Percentiles rank a stretch among this genome's conserved stretches.
These are phyloP conservation scores for Cercospora citrullina DNA, from an alignment of 2,329 filamentous ascomycete species.

Conservation along the genomic window DNA sequence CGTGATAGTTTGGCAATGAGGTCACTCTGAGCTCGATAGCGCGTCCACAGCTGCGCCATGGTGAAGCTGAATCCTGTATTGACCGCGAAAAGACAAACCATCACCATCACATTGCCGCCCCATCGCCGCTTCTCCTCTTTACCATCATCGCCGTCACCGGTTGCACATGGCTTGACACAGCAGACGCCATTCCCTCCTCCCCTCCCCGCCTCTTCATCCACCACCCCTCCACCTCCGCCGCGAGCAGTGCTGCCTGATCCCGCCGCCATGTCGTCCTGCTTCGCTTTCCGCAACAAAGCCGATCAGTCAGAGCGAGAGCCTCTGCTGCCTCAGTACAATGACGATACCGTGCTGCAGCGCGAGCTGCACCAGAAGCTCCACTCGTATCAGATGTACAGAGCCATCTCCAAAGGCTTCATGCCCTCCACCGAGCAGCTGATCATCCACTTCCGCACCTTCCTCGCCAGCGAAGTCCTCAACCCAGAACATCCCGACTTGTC, in stretches of 20 bases:
- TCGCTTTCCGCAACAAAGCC: slow-evolving; percentile 54
- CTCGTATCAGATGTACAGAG: slow-evolving; percentile 86
- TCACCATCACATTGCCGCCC: not conserved
- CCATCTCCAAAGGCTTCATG: slow-evolving; percentile 82
- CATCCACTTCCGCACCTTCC: slow-evolving; percentile 73
- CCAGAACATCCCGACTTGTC: slow-evolving; percentile 73
- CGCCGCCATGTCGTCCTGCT: slow-evolving; percentile 62
- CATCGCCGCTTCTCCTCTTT: not conserved
- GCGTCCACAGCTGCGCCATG: not conserved
- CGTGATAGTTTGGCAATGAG: not conserved
- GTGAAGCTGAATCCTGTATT: slow-evolving; percentile 3
- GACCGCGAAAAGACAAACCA: not conserved
- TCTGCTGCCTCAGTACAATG: slow-evolving; percentile 76
- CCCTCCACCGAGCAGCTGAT: slow-evolving; percentile 85
- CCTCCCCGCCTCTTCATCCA: not conserved
- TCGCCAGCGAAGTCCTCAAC: slow-evolving; percentile 77
- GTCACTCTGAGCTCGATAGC: not conserved
- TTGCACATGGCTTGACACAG: not conserved
- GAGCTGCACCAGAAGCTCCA: slow-evolving; percentile 86
- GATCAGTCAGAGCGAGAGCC: slow-evolving; percentile 66
- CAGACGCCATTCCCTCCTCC: not conserved
- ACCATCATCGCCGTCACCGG: not conserved
- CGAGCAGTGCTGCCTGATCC: not conserved
- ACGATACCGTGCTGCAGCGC: slow-evolving; percentile 76
- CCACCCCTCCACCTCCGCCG: not conserved